Percentiles rank a stretch among this genome's conserved stretches.
Conservation (phyloP, 371 early-diverging fungal genomes). For the Lichtheimia hyalospora region DNA sequence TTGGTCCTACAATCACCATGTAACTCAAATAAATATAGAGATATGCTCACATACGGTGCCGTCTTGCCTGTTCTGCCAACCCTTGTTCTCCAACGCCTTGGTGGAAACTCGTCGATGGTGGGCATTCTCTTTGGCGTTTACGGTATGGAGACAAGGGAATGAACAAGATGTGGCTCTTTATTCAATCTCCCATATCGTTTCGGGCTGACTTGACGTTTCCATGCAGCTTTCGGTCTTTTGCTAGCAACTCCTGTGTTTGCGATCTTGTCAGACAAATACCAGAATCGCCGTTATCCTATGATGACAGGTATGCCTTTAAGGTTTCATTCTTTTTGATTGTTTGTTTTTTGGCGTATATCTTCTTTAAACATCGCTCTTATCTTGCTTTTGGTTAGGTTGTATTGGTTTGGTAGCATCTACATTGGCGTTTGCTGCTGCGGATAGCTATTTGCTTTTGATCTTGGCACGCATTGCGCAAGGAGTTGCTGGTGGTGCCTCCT, state of each 20-base stretch:
- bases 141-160: slow-evolving; percentile 37
- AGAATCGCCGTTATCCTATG: slow-evolving; percentile 78
- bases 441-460: slow-evolving; percentile 67
- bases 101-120: slow-evolving; percentile 64
- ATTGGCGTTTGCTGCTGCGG: slow-evolving; percentile 67
- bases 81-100: slow-evolving; percentile 65
- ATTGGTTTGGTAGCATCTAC: slow-evolving; percentile 67
- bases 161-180: background rate
- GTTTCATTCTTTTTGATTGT: background rate
- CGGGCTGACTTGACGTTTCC: background rate
- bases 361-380: background rate
- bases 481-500: slow-evolving; percentile 75
- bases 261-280: slow-evolving; percentile 72
- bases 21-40: slow-evolving; percentile 33
- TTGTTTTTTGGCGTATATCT: background rate
- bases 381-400: background rate
- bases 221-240: slow-evolving; percentile 72
- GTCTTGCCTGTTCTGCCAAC: slow-evolving; percentile 83
- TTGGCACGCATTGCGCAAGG: slow-evolving; percentile 81
- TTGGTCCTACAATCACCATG: background rate
- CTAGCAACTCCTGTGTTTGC: slow-evolving; percentile 79
- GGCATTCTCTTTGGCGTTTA: slow-evolving; percentile 84
- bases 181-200: background rate
- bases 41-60: slow-evolving; percentile 81
- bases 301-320: slow-evolving; percentile 50